Conservation (phyloP, 2,329 filamentous ascomycete species). For the Rutstroemia sp. region DNA sequence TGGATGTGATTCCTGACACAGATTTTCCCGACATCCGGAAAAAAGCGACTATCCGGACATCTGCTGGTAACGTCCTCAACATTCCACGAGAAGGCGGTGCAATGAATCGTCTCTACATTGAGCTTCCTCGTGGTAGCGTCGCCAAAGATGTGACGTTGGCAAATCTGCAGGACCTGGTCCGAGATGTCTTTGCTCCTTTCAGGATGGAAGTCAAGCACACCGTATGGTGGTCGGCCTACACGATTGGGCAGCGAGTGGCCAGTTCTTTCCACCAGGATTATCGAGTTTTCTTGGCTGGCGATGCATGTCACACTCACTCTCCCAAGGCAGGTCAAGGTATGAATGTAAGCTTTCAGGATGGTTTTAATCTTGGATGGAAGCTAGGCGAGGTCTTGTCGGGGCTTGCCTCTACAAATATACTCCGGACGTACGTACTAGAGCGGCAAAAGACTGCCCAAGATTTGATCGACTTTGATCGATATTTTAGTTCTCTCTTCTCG, state of each 20-base stretch:
- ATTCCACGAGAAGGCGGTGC: slow-evolving; percentile 55
- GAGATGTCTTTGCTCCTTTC: slow-evolving; percentile 53
- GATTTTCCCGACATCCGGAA: slow-evolving; percentile 55
- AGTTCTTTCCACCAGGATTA: slow-evolving; percentile 43
- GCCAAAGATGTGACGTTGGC: slow-evolving; percentile 44
- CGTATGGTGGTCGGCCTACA: slow-evolving; percentile 56
- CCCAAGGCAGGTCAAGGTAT: slow-evolving; percentile 58
- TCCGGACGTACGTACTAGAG: slow-evolving; percentile 56
- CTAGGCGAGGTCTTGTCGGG: slow-evolving; percentile 43
- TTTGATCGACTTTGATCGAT: slow-evolving; percentile 53
- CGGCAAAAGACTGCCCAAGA: slow-evolving; percentile 55
- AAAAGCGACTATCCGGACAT: slow-evolving; percentile 47
- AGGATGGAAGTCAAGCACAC: slow-evolving; percentile 33
- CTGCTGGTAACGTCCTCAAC: slow-evolving; percentile 49
- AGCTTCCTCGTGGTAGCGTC: slow-evolving; percentile 43
- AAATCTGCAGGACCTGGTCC: slow-evolving; percentile 63
- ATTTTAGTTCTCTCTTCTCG: not conserved
- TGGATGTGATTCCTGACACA: slow-evolving; percentile 36
- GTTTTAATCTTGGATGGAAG: slow-evolving; percentile 57
- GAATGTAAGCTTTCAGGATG: slow-evolving; percentile 51
- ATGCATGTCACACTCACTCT: slow-evolving; percentile 48
- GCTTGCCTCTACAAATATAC: slow-evolving; percentile 44
- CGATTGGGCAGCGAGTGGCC: slow-evolving; percentile 52
- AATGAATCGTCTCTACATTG: slow-evolving; percentile 53
- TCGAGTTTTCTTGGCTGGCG: slow-evolving; percentile 50